These are phyloP conservation scores for Apophysomyces sp. DNA, from an alignment of 371 early-diverging fungal genomes.

Conservation along the genomic window DNA sequence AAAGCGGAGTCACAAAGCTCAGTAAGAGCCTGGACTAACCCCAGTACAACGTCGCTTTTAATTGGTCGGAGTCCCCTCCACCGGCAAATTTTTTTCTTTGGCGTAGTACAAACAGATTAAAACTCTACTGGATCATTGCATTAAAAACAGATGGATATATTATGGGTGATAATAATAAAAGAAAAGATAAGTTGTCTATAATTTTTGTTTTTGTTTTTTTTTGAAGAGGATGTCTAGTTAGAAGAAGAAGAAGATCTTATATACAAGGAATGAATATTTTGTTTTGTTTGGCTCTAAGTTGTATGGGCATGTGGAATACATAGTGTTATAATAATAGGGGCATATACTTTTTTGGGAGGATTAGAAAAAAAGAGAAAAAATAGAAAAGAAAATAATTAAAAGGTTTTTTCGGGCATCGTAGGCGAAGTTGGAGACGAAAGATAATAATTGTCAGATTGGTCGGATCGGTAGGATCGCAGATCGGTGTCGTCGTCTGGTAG, in stretches of 20 bases:
- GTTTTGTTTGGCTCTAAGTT: not conserved
- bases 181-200: not conserved
- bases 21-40: not conserved
- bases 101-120: not conserved
- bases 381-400: not conserved
- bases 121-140: not conserved
- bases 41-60: not conserved
- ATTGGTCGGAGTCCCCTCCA: not conserved
- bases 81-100: not conserved
- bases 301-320: not conserved
- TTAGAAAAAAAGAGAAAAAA: not conserved
- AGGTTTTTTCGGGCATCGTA: not conserved
- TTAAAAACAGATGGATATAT: not conserved
- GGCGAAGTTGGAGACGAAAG: not conserved
- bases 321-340: not conserved
- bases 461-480: constrained; percentile 11
- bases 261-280: not conserved
- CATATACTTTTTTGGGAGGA: not conserved
- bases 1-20: not conserved
- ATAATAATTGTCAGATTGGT: constrained; percentile 10
- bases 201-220: not conserved
- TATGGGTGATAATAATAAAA: not conserved
- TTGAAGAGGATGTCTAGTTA: not conserved
- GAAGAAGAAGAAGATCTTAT: not conserved
- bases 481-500: constrained; percentile 23